phyloP scores from a whole-genome alignment of 768 basidiomycete genomes.

The Obba rivulosa region DNA sequence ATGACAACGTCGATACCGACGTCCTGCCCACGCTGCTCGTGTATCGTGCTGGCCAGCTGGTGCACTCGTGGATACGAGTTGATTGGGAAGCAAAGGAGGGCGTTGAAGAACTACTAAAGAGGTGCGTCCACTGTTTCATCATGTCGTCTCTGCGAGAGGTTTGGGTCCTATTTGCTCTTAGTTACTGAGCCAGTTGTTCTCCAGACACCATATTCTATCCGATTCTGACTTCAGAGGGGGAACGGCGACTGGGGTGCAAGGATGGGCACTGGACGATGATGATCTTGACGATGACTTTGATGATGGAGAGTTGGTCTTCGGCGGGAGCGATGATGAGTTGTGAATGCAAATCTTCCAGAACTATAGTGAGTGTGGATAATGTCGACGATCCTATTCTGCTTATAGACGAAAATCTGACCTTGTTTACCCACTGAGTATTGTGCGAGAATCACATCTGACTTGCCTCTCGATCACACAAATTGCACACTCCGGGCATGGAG shows the following conservation, averaged over 20 bases:
- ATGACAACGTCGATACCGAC: constrained; percentile 69
- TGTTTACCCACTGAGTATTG: too few species aligned
- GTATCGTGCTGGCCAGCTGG: constrained; percentile 75
- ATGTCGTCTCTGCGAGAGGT: not conserved
- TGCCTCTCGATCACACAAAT: too few species aligned
- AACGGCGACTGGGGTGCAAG: constrained; percentile 29
- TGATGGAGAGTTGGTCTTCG: constrained; percentile 26
- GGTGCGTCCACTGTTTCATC: constrained; percentile 34
- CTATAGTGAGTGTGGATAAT: too few species aligned
- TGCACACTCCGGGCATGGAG: too few species aligned
- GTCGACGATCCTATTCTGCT: too few species aligned
- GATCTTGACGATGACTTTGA: constrained; percentile 36
- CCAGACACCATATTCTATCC: constrained; percentile 38
- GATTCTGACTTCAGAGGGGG: constrained; percentile 29
- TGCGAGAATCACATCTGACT: too few species aligned
- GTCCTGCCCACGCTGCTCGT: constrained; percentile 76
- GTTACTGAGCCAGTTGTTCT: not conserved
- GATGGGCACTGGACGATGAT: constrained; percentile 39
- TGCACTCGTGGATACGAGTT: constrained; percentile 85
- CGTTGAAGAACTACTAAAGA: constrained; percentile 61
- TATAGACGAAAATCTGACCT: too few species aligned
- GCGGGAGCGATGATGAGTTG: constrained; percentile 23
- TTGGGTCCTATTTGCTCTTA: not conserved
- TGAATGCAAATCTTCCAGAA: not conserved
- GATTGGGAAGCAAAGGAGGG: constrained; percentile 79